Base-by-base conservation (phyloP, 106 monocot species). In the Apostasia ramifera region DNA sequence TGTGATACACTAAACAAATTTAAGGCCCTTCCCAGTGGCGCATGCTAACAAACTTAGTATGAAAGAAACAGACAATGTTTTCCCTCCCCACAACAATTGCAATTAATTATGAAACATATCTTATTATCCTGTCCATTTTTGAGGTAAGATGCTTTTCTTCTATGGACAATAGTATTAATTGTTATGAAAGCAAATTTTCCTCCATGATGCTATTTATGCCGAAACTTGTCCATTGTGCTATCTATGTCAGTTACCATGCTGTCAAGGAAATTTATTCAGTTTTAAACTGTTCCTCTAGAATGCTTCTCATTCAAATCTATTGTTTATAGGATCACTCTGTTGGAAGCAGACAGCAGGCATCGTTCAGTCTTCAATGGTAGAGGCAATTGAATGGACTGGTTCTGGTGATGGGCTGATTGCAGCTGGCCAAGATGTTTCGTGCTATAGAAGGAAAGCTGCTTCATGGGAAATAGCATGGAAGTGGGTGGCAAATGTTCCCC, bases 381-480 rank as follows among this genome's bases (percentile, higher is more conserved):
- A 87, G 55, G 81, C 90, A 13, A 79, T 98, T 55, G 73, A 71
- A 47, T 98, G 98, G 98, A 93, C 87, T 39, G 83, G 85, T 14
- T 93, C 87, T 57, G 93, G 93, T 45, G 93, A 93, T 70, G 98
- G 87, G 6, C 51, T 98, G 46, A 50, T 98, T 76, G 70, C 70
- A 60, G 81, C 74, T 56, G 98, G 98, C 10, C 65, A 47, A 37
- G 83, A 87, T 8, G 83, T 98, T 39, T 74, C 75, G 13, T 71
- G 83, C 56, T 93, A 93, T 90, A 70, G 76, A 54, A 79, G 83
- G 61, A 80, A 81, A 37, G 67, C 55, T 44, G 61, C 41, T 12
- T 85, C 85, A 15, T 98, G 93, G 98, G 73, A 81, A 76, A 70
- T 84, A 40, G 44, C 75, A 51, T 87, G 87, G 93, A 93, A 81